Evolutionary conservation across 1,139 yeast genomes (phyloP).

Genomic region (Taiozyma onychis): DNA sequence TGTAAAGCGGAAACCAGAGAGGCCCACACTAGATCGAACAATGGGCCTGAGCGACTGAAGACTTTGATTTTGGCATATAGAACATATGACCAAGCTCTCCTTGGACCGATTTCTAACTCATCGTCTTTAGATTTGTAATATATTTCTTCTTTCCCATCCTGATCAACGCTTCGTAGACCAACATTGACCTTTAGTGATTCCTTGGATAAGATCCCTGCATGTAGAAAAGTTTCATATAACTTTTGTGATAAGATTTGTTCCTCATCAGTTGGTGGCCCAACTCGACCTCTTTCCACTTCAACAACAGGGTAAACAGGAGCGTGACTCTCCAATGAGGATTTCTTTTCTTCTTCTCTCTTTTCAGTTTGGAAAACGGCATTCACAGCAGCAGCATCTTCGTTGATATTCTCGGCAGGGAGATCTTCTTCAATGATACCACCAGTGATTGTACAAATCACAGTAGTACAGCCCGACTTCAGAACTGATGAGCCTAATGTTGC

Average conservation of each 20-base stretch:
- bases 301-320: constrained; percentile 71
- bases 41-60: constrained; percentile 76
- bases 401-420: constrained; percentile 29
- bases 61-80: constrained; percentile 73
- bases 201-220: constrained; percentile 46
- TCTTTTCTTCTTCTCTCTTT: constrained; percentile 11
- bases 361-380: constrained; percentile 33
- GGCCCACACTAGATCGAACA: constrained; percentile 72
- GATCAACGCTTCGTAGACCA: constrained; percentile 46
- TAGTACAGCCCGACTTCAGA: constrained; percentile 68
- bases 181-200: constrained; percentile 41
- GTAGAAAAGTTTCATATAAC: constrained; percentile 52
- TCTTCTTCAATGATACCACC: constrained; percentile 61
- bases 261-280: constrained; percentile 84
- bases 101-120: constrained; percentile 29
- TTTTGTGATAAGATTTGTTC: constrained; percentile 79
- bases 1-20: constrained; percentile 61
- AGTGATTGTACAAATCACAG: constrained; percentile 69
- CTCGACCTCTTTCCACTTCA: constrained; percentile 70
- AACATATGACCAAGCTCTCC: constrained; percentile 52
- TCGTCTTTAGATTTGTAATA: constrained; percentile 34
- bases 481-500: constrained; percentile 66
- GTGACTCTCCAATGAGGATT: constrained; percentile 20
- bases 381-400: constrained; percentile 33
- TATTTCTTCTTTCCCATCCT: constrained; percentile 31